A percentile compares a stretch with the other conserved stretches of the same genome.
Evolutionary conservation across 1,284 basidiomycete genomes (phyloP).

Genomic region (Puccinia hordei): DNA sequence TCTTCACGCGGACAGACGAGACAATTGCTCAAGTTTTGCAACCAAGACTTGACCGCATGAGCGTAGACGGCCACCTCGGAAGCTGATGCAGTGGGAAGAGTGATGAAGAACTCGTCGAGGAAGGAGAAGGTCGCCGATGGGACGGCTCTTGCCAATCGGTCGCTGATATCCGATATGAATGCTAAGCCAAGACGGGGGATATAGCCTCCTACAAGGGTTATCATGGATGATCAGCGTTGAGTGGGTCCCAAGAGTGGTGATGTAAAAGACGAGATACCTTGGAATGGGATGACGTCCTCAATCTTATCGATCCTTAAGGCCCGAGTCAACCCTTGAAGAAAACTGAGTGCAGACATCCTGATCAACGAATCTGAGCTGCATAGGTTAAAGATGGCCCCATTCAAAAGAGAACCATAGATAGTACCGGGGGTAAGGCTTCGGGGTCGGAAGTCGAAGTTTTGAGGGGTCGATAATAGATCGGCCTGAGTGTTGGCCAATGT

Average conservation of each 20-base stretch:
- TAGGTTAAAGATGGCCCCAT: slow-evolving; percentile 49
- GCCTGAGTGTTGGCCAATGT: slow-evolving; percentile 38
- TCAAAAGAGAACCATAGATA: slow-evolving; percentile 46
- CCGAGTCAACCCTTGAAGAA: slow-evolving; percentile 44
- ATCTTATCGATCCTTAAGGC: slow-evolving; percentile 32
- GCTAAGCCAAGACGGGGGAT: slow-evolving; percentile 72
- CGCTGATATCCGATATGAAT: slow-evolving; percentile 71
- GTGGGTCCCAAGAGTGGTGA: no score
- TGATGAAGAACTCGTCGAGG: slow-evolving; percentile 72
- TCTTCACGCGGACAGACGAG: slow-evolving; percentile 68
- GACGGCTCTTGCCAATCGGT: slow-evolving; percentile 70
- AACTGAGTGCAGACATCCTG: slow-evolving; percentile 41
- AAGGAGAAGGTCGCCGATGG: slow-evolving; percentile 83
- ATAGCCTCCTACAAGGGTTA: no score
- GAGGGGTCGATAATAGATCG: slow-evolving; percentile 25
- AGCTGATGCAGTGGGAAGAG: slow-evolving; percentile 65
- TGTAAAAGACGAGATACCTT: slow-evolving; percentile 16
- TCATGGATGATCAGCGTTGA: slow-evolving; percentile 6
- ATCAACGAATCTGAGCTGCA: slow-evolving; percentile 46
- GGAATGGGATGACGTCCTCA: slow-evolving; percentile 41
- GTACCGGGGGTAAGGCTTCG: slow-evolving; percentile 30
- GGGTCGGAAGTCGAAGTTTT: slow-evolving; percentile 42
- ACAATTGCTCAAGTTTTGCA: slow-evolving; percentile 74
- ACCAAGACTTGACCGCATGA: slow-evolving; percentile 81
- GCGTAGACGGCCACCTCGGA: slow-evolving; percentile 67